Conservation (phyloP, 768 basidiomycete species). For the Mycena metata region DNA sequence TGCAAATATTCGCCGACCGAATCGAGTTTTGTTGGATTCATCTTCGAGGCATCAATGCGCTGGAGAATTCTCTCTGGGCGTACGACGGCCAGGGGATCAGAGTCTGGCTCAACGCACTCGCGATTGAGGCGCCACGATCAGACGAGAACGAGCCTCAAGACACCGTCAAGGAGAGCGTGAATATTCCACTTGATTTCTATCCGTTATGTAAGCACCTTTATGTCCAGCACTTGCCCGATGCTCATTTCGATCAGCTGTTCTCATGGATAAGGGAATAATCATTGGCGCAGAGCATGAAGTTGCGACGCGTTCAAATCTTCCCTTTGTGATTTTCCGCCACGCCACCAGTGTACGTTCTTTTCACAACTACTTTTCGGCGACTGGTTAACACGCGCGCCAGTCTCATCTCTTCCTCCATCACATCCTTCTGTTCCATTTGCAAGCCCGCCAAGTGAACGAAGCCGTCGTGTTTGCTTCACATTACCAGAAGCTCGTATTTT, state of each 20-base stretch:
- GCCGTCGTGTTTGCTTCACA: slow-evolving; percentile 89
- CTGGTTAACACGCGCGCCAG: slow-evolving; percentile 52
- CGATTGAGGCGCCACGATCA: slow-evolving; percentile 76
- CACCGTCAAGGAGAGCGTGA: slow-evolving; percentile 92
- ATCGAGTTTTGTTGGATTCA: slow-evolving; percentile 99
- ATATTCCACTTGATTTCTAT: slow-evolving; percentile 93
- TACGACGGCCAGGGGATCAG: slow-evolving; percentile 92
- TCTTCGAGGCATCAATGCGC: slow-evolving; percentile 89
- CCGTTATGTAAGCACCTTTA: slow-evolving; percentile 81
- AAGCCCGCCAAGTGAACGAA: slow-evolving; percentile 71
- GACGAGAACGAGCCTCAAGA: slow-evolving; percentile 50
- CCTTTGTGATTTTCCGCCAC: slow-evolving; percentile 93
- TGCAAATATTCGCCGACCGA: slow-evolving; percentile 96
- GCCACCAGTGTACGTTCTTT: slow-evolving; percentile 80
- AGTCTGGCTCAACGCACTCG: slow-evolving; percentile 96
- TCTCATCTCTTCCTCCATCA: slow-evolving; percentile 96
- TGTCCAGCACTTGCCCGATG: neutral
- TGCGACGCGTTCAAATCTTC: slow-evolving; percentile 77
- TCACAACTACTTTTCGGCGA: neutral
- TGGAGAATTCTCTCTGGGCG: slow-evolving; percentile 98
- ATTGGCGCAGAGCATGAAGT: slow-evolving; percentile 95
- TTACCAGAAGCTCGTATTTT: slow-evolving; percentile 92
- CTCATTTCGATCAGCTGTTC: slow-evolving; percentile 66
- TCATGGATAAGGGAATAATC: slow-evolving; percentile 99
- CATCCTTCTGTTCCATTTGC: slow-evolving; percentile 86